Evolutionary conservation across 164 flowering plant species (phyloP).

Genomic region (Pachysandra terminalis): DNA sequence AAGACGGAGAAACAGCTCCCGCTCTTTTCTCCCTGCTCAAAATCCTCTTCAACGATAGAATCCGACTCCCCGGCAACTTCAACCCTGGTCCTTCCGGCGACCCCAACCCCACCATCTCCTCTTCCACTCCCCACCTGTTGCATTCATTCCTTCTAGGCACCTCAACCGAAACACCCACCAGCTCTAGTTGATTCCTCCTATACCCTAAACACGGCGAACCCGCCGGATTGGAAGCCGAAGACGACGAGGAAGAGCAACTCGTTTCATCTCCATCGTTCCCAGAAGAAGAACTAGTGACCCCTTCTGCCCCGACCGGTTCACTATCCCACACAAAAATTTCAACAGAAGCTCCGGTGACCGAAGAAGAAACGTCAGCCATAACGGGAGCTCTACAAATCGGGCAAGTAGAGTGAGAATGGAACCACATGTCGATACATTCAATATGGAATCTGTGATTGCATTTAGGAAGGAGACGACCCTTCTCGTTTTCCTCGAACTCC

Average conservation of each 20-base stretch:
- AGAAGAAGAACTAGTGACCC: conserved; percentile 17
- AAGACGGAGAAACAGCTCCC: conserved; percentile 13
- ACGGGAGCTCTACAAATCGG: conserved; percentile 62
- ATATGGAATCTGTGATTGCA: conserved; percentile 61
- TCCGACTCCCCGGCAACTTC: conserved; percentile 52
- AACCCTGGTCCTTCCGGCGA: conserved; percentile 36
- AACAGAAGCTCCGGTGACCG: not conserved
- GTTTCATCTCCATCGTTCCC: conserved; percentile 3
- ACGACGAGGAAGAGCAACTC: not conserved
- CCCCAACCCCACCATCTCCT: conserved; percentile 19
- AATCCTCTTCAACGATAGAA: conserved; percentile 53
- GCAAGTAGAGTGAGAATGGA: conserved; percentile 66
- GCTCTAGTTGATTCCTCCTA: conserved; percentile 16
- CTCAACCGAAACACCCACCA: conserved; percentile 18
- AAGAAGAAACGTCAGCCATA: conserved; percentile 7
- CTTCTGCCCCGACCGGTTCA: conserved; percentile 10
- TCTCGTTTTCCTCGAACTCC: conserved; percentile 51
- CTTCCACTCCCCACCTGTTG: conserved; percentile 18
- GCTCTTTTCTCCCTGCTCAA: conserved; percentile 34
- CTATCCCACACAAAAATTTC: conserved; percentile 1
- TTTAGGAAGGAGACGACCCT: conserved; percentile 45
- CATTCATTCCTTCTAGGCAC: conserved; percentile 28
- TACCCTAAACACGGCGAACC: conserved; percentile 17
- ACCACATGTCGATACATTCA: conserved; percentile 79
- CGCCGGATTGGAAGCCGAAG: not conserved